Percentiles rank a stretch among this genome's conserved stretches.
phyloP scores from a whole-genome alignment of 2,329 filamentous ascomycete species.

The Cordyceps javanica region DNA sequence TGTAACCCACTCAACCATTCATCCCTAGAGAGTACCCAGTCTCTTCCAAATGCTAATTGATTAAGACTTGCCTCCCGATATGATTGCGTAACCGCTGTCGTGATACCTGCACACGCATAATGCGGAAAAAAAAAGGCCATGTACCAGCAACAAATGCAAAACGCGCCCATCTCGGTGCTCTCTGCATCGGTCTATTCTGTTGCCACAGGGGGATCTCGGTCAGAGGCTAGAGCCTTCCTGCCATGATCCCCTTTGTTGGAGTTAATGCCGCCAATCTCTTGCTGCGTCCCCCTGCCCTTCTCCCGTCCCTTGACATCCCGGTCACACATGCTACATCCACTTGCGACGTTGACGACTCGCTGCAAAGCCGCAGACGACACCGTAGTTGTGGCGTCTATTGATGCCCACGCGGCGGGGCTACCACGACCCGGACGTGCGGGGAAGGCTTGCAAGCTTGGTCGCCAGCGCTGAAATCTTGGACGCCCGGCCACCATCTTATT shows the following conservation, averaged over 20 bases:
- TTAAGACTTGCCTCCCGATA: too few species aligned
- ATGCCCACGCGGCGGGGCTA: background rate
- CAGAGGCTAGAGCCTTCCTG: too few species aligned
- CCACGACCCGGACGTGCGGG: background rate
- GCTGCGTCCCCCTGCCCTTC: too few species aligned
- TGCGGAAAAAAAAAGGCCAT: background rate
- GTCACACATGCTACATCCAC: background rate
- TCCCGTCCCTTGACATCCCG: background rate
- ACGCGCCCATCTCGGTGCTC: background rate
- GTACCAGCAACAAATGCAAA: background rate
- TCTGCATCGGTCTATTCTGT: too few species aligned
- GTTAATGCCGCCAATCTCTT: too few species aligned
- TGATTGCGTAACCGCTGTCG: too few species aligned
- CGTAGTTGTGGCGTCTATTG: conserved; percentile 1
- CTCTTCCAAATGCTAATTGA: too few species aligned
- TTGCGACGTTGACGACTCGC: background rate
- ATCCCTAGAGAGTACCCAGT: too few species aligned
- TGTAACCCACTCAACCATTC: too few species aligned
- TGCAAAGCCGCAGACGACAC: background rate
- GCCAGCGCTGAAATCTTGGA: background rate
- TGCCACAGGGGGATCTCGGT: too few species aligned
- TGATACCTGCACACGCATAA: too few species aligned
- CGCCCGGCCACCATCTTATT: background rate
- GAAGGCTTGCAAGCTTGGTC: background rate
- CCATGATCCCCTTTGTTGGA: too few species aligned